phyloP scores from a whole-genome alignment of 192 early-diverging fungal species.

The Dispira parvispora region DNA sequence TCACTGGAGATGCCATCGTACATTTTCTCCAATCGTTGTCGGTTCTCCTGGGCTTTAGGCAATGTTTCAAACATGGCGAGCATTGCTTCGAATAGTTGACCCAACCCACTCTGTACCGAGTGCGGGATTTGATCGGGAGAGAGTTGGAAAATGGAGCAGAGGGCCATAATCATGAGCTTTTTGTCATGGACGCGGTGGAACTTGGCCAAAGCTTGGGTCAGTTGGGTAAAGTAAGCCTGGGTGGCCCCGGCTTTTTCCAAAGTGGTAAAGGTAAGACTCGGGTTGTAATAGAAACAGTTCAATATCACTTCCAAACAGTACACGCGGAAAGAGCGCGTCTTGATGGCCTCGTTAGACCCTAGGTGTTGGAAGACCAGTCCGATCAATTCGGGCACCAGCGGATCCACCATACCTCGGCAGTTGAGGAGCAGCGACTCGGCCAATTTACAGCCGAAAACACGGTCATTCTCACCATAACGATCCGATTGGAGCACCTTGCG shows the following conservation, averaged over 20 bases:
- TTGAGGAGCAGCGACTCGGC: conserved; percentile 74
- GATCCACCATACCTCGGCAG: conserved; percentile 67
- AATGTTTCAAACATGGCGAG: conserved; percentile 58
- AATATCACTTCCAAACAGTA: conserved; percentile 65
- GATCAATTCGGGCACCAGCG: conserved; percentile 48
- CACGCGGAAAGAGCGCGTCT: conserved; percentile 51
- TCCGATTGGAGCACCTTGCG: conserved; percentile 71
- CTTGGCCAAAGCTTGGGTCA: conserved; percentile 52
- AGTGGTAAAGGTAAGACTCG: conserved; percentile 47
- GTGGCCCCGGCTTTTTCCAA: conserved; percentile 68
- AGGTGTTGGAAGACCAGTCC: conserved; percentile 48
- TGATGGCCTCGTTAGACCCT: conserved; percentile 35
- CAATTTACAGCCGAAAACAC: conserved; percentile 67
- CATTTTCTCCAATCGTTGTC: not conserved
- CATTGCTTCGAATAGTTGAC: conserved; percentile 52
- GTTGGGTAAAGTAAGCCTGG: conserved; percentile 57
- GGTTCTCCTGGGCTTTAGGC: conserved; percentile 41
- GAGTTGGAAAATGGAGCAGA: conserved; percentile 55
- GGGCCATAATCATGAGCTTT: conserved; percentile 71
- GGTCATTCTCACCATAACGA: conserved; percentile 54
- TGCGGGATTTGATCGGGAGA: conserved; percentile 54
- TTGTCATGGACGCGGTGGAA: conserved; percentile 86
- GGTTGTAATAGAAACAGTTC: conserved; percentile 82
- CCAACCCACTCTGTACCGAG: conserved; percentile 52
- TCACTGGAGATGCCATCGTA: conserved; percentile 5